phyloP scores from a whole-genome alignment of 495 filamentous ascomycete species.

The Antarctomyces pellizariae region DNA sequence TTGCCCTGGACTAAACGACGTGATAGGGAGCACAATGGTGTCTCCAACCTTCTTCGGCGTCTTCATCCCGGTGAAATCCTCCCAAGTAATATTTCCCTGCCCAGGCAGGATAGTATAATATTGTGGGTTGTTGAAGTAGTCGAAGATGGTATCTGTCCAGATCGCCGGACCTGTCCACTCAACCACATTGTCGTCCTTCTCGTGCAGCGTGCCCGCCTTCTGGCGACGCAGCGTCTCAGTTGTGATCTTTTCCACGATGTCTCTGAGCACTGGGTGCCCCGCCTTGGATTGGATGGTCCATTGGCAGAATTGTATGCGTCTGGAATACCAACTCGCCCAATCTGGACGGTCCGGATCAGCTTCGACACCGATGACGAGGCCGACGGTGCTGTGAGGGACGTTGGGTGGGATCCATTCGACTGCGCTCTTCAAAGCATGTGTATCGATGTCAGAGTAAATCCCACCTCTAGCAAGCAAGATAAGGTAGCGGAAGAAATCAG shows the following conservation, averaged over 20 bases:
- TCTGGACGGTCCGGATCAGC: conserved; percentile 83
- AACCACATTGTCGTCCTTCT: conserved; percentile 58
- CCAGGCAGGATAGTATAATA: conserved; percentile 66
- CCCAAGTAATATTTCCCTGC: conserved; percentile 54
- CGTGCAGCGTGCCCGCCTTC: conserved; percentile 38
- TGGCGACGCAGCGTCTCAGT: conserved; percentile 59
- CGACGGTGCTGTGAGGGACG: conserved; percentile 53
- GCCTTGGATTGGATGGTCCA: conserved; percentile 97
- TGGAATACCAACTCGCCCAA: conserved; percentile 89
- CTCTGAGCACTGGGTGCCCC: conserved; percentile 74
- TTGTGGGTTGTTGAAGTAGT: conserved; percentile 75
- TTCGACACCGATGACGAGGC: conserved; percentile 82
- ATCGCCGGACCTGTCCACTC: conserved; percentile 89
- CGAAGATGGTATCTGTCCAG: conserved; percentile 85
- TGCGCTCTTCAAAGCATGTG: conserved; percentile 56
- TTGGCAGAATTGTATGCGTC: conserved; percentile 92
- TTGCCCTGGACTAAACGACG: conserved; percentile 89
- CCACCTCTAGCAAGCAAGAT: conserved; percentile 85
- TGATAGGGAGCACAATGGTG: conserved; percentile 84
- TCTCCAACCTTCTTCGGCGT: conserved; percentile 71
- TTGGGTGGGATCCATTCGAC: conserved; percentile 66
- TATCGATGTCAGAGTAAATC: conserved; percentile 95
- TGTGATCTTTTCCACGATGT: conserved; percentile 71
- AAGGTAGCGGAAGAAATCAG: conserved; percentile 94
- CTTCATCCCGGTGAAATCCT: conserved; percentile 75